Conservation (phyloP, 805 yeast species). For the Pichia phayaonensis region DNA sequence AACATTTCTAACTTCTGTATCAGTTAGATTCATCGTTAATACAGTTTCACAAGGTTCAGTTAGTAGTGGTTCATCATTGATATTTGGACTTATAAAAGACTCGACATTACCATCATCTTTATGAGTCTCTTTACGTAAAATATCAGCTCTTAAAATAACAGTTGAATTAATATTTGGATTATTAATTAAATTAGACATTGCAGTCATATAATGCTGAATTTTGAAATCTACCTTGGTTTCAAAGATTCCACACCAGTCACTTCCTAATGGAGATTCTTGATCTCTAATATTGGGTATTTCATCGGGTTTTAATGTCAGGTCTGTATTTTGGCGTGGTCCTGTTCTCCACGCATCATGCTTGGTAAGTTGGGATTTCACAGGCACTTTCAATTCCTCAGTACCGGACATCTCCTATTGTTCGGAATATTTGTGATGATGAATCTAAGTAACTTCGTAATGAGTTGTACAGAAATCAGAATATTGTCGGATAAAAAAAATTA, state of each 20-base stretch:
- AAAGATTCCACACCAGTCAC: constrained; percentile 56
- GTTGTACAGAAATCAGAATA: background rate
- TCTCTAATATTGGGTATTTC: constrained; percentile 34
- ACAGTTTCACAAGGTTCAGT: constrained; percentile 19
- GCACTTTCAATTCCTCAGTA: too few species aligned
- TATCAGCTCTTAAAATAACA: constrained; percentile 82
- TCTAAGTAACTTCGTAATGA: background rate
- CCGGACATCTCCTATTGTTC: background rate
- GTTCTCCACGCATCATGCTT: constrained; percentile 14
- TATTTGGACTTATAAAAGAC: constrained; percentile 20
- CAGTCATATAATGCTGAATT: constrained; percentile 54
- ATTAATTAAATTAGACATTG: constrained; percentile 70
- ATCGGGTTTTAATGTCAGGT: constrained; percentile 17
- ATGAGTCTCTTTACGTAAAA: constrained; percentile 45
- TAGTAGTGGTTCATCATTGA: constrained; percentile 28
- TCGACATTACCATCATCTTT: constrained; percentile 24
- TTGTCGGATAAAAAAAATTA: background rate
- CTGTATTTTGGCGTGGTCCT: constrained; percentile 12
- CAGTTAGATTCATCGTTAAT: constrained; percentile 30
- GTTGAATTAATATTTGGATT: constrained; percentile 92
- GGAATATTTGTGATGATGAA: background rate
- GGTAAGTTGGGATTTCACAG: constrained; percentile 5
- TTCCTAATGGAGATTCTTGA: constrained; percentile 42
- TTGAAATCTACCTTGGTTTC: constrained; percentile 41
- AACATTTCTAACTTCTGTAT: constrained; percentile 32